A percentile compares a stretch with the other conserved stretches of the same genome.
Evolutionary conservation across 2,329 filamentous ascomycete genomes (phyloP).

Genomic region (Niveomyces coronatus): DNA sequence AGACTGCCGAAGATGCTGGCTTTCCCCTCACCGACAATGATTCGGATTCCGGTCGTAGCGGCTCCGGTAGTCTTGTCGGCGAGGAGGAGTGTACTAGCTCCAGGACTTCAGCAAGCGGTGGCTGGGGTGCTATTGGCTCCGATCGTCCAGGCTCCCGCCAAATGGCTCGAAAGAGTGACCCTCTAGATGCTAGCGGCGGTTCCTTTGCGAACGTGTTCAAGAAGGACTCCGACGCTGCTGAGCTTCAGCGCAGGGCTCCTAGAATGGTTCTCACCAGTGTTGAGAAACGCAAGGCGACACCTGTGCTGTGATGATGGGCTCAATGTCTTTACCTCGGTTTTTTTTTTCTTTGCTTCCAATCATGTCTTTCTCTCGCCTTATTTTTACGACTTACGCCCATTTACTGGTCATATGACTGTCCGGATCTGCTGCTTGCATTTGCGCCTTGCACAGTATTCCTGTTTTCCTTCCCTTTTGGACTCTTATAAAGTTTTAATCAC

Average conservation of each 20-base stretch:
- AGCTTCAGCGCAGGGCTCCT: conserved; percentile 67
- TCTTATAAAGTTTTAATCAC: conserved; percentile 4
- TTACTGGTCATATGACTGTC: conserved; percentile 27
- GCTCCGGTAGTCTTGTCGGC: conserved; percentile 71
- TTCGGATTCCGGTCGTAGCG: conserved; percentile 59
- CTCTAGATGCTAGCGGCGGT: conserved; percentile 45
- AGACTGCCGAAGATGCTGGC: conserved; percentile 58
- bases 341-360: conserved; percentile 13
- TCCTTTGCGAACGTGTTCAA: conserved; percentile 60
- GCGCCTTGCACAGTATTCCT: conserved; percentile 13
- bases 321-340: conserved; percentile 11
- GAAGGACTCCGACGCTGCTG: conserved; percentile 43
- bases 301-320: conserved; percentile 14
- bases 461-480: conserved; percentile 15
- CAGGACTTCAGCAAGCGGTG: conserved; percentile 63
- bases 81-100: conserved; percentile 62
- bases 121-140: conserved; percentile 73
- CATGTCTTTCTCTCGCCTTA: no score
- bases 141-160: conserved; percentile 66
- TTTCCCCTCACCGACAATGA: conserved; percentile 64
- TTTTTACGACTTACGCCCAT: conserved; percentile 27
- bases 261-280: conserved; percentile 80
- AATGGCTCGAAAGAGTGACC: conserved; percentile 53
- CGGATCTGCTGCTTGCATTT: conserved; percentile 24
- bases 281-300: conserved; percentile 67